Conservation (phyloP, 805 yeast species). For the Saccharomycopsis sp. region DNA sequence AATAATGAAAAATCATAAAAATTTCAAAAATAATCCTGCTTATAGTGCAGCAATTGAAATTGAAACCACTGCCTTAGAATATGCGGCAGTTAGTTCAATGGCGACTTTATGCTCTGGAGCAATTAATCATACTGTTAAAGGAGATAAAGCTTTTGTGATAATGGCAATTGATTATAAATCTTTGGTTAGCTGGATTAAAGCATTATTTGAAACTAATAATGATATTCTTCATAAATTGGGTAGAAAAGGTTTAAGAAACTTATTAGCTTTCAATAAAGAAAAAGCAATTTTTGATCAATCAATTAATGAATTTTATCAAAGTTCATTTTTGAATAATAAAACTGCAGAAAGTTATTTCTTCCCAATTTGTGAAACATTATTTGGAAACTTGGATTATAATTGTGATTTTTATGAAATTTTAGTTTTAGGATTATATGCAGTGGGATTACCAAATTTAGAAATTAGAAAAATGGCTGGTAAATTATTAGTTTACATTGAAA, state of each 20-base stretch:
- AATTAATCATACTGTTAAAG: constrained; percentile 37
- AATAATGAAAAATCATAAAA: constrained; percentile 35
- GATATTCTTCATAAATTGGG: constrained; percentile 55
- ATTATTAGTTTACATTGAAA: constrained; percentile 58
- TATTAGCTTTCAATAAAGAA: constrained; percentile 51
- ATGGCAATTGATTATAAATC: constrained; percentile 64
- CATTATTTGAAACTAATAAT: constrained; percentile 38
- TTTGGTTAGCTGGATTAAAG: constrained; percentile 71
- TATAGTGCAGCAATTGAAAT: constrained; percentile 23
- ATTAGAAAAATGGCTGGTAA: constrained; percentile 66
- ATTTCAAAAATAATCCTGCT: constrained; percentile 25
- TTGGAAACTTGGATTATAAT: constrained; percentile 37
- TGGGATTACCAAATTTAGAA: constrained; percentile 61
- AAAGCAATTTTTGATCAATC: constrained; percentile 45
- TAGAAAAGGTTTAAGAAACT: constrained; percentile 55
- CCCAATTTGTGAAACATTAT: constrained; percentile 56
- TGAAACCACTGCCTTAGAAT: constrained; percentile 42
- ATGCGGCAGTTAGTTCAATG: constrained; percentile 78
- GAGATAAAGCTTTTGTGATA: constrained; percentile 38
- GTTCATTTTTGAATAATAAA: constrained; percentile 30
- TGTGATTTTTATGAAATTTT: constrained; percentile 55
- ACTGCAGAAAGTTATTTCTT: constrained; percentile 63
- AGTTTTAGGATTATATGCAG: constrained; percentile 66
- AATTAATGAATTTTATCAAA: constrained; percentile 40
- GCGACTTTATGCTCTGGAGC: constrained; percentile 72